A percentile compares a stretch with the other conserved stretches of the same genome.
These are phyloP conservation scores for Chrysosphaeria jannelii DNA, from an alignment of 2,329 filamentous ascomycete species.

Conservation along the genomic window DNA sequence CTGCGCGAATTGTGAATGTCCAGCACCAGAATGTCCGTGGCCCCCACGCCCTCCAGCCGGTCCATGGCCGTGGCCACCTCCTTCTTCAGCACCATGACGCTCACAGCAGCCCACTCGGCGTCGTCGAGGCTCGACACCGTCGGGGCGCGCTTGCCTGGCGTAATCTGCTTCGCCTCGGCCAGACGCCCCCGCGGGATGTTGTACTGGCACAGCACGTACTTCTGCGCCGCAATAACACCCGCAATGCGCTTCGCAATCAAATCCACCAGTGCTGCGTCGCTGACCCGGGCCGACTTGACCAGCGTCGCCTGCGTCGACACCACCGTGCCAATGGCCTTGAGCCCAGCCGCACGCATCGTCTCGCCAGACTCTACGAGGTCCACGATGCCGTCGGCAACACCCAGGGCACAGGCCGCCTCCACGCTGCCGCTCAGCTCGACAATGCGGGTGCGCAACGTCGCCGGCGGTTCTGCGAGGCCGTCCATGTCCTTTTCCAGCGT, in stretches of 20 bases:
- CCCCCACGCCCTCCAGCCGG: slow-evolving; percentile 42
- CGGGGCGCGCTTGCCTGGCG: slow-evolving; percentile 76
- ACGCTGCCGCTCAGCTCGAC: slow-evolving; percentile 91
- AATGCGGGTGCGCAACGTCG: slow-evolving; percentile 53
- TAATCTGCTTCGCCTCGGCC: slow-evolving; percentile 38
- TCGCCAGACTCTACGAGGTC: slow-evolving; percentile 98
- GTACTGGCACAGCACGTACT: slow-evolving; percentile 86
- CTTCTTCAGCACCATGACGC: slow-evolving; percentile 76
- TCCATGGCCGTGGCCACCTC: slow-evolving; percentile 70
- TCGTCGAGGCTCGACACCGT: slow-evolving; percentile 76
- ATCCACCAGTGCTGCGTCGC: slow-evolving; percentile 51
- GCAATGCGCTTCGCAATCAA: slow-evolving; percentile 65
- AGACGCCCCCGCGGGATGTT: slow-evolving; percentile 54
- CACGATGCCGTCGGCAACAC: slow-evolving; percentile 88
- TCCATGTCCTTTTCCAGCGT: slow-evolving; percentile 31
- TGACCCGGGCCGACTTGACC: slow-evolving; percentile 66
- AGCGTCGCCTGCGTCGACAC: slow-evolving; percentile 66
- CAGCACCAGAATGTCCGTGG: slow-evolving; percentile 59
- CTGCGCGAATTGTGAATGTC: slow-evolving; percentile 43
- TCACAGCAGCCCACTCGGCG: slow-evolving; percentile 80
- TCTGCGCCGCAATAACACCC: slow-evolving; percentile 85
- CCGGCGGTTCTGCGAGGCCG: slow-evolving; percentile 9
- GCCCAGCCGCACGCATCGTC: slow-evolving; percentile 85
- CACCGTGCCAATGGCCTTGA: slow-evolving; percentile 85
- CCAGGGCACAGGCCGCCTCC: slow-evolving; percentile 82